Evolutionary conservation across 1,139 yeast species (phyloP).

Genomic region (Suhomyces choctaworum): DNA sequence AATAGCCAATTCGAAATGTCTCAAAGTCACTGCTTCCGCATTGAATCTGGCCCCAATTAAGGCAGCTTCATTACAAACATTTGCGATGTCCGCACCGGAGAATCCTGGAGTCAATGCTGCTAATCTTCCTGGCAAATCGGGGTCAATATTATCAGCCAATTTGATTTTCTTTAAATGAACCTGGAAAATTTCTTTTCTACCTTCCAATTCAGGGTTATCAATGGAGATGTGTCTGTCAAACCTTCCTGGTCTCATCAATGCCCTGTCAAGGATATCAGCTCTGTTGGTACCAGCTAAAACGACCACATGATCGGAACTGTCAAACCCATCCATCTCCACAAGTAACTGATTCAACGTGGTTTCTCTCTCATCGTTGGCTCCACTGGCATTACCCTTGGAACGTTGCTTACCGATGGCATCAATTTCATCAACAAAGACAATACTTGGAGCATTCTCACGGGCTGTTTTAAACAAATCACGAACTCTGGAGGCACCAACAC

Average conservation of each 20-base stretch:
- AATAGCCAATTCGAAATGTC: slow-evolving; percentile 92
- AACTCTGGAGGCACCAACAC: slow-evolving; percentile 97
- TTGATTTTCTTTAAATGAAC: slow-evolving; percentile 77
- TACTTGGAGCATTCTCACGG: slow-evolving; percentile 88
- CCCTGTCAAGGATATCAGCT: slow-evolving; percentile 89
- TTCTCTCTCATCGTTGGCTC: slow-evolving; percentile 94
- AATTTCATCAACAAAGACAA: slow-evolving; percentile 93
- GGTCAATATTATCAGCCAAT: slow-evolving; percentile 45
- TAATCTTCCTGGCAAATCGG: slow-evolving; percentile 72
- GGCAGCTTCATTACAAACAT: slow-evolving; percentile 96
- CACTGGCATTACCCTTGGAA: slow-evolving; percentile 78
- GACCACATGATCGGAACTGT: slow-evolving; percentile 85
- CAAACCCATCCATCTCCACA: slow-evolving; percentile 98
- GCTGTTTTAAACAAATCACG: slow-evolving; percentile 93
- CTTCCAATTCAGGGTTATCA: slow-evolving; percentile 90
- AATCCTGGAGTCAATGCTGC: slow-evolving; percentile 98
- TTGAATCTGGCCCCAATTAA: slow-evolving; percentile 88
- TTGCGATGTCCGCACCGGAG: slow-evolving; percentile 97
- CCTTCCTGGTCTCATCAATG: slow-evolving; percentile 94
- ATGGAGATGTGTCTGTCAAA: slow-evolving; percentile 91
- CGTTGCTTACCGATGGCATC: slow-evolving; percentile 98
- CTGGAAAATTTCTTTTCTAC: slow-evolving; percentile 85
- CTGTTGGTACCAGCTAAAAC: slow-evolving; percentile 97
- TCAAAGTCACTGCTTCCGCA: slow-evolving; percentile 64
- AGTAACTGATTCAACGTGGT: slow-evolving; percentile 91